phyloP scores from a whole-genome alignment of 176 grass and related monocot species.

The Phyllostachys edulis region DNA sequence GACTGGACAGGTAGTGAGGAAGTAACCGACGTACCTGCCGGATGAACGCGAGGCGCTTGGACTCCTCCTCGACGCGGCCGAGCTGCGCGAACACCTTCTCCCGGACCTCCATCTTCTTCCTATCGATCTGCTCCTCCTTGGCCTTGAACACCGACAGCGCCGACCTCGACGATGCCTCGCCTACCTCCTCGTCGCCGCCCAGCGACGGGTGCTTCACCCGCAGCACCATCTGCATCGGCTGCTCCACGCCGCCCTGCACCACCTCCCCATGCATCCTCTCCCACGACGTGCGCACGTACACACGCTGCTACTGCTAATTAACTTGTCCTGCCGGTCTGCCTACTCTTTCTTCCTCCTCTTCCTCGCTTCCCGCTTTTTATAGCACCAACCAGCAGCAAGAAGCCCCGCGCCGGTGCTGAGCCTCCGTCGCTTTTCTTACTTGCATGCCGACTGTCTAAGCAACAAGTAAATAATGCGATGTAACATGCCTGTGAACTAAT shows the following conservation, averaged over 20 bases:
- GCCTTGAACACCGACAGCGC: constrained; percentile 83
- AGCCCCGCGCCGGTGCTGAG: too few relatives aligned
- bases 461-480: background rate
- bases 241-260: constrained; percentile 47
- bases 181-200: constrained; percentile 36
- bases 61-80: constrained; percentile 88
- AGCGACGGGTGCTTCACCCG: constrained; percentile 59
- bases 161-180: constrained; percentile 59
- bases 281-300: background rate
- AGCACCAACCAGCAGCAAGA: constrained; percentile 4
- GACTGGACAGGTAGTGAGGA: background rate
- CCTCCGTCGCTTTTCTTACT: background rate
- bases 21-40: constrained; percentile 37
- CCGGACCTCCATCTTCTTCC: constrained; percentile 82
- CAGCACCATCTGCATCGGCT: constrained; percentile 79
- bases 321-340: background rate
- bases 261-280: constrained; percentile 51
- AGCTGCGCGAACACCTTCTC: constrained; percentile 89
- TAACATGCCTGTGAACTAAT: background rate
- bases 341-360: constrained; percentile 27
- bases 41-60: constrained; percentile 79
- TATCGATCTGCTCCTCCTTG: constrained; percentile 93
- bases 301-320: background rate
- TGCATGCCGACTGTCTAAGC: constrained; percentile 41
- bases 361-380: constrained; percentile 30